Conservation (phyloP, 305 asterid genomes). For the Coffea humblotiana region DNA sequence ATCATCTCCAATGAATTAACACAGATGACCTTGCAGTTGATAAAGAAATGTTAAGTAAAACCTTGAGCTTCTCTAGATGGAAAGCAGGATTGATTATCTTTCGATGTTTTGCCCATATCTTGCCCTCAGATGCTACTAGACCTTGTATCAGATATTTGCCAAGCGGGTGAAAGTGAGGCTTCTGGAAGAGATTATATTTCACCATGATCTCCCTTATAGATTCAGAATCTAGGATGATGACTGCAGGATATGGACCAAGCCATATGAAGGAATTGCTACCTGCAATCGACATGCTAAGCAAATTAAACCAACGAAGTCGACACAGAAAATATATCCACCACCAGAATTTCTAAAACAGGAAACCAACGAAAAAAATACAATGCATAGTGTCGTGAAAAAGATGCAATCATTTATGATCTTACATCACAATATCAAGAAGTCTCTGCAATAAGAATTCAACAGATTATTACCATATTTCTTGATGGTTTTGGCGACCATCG, state of each 20-base stretch:
- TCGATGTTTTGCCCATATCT: constrained; percentile 21
- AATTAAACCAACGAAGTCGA: neutral
- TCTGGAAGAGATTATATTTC: constrained; percentile 21
- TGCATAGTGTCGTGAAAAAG: no score
- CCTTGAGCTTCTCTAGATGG: constrained; percentile 30
- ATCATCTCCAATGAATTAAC: neutral
- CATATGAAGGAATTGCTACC: constrained; percentile 6
- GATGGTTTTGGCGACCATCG: constrained; percentile 17
- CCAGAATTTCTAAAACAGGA: neutral
- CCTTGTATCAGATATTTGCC: constrained; percentile 18
- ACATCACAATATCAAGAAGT: neutral
- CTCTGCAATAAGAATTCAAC: neutral
- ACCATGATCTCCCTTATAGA: constrained; percentile 21
- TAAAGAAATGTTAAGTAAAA: neutral
- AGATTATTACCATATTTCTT: constrained; percentile 35
- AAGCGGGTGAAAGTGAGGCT: constrained; percentile 9
- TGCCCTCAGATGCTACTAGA: constrained; percentile 9
- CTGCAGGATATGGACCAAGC: constrained; percentile 24
- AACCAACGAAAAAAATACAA: no score
- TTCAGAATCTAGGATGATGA: constrained; percentile 23
- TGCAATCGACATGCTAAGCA: neutral
- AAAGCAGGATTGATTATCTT: constrained; percentile 27
- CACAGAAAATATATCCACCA: no score
- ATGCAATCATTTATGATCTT: neutral
- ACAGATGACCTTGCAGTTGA: neutral